Conservation (phyloP, 257 asterid genomes). For the Lantana camara region DNA sequence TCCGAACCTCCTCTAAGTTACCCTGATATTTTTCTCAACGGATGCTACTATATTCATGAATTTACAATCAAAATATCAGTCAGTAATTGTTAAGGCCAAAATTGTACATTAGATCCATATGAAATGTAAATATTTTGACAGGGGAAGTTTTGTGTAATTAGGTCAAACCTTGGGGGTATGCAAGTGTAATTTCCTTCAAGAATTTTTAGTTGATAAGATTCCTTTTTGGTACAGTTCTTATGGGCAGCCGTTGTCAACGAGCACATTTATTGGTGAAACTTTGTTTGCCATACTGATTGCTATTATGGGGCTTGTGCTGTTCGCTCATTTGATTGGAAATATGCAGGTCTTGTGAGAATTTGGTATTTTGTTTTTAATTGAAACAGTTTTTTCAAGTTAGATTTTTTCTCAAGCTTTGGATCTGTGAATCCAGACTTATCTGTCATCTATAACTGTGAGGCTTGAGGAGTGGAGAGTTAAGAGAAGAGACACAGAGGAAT, state of each 20-base stretch:
- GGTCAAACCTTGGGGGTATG: no score
- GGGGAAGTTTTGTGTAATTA: no score
- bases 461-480: conserved; percentile 72
- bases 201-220: not conserved
- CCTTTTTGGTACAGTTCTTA: conserved; percentile 47
- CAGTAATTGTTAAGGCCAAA: no score
- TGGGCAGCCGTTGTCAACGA: conserved; percentile 55
- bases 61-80: no score
- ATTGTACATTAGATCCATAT: no score
- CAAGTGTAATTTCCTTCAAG: not conserved
- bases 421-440: conserved; percentile 42
- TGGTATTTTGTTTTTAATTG: no score
- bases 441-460: conserved; percentile 65
- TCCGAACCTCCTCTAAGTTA: no score
- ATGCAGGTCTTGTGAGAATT: conserved; percentile 57
- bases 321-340: conserved; percentile 72
- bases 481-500: conserved; percentile 64
- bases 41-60: no score
- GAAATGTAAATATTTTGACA: no score
- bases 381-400: not conserved
- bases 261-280: conserved; percentile 61
- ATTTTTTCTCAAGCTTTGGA: not conserved
- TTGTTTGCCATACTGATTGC: conserved; percentile 64
- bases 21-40: no score
- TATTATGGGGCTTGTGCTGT: conserved; percentile 65